Evolutionary conservation across 345 rosid species (phyloP), one percentile per base, ranked within the genome.

Genomic region (Kernera saxatilis): DNA sequence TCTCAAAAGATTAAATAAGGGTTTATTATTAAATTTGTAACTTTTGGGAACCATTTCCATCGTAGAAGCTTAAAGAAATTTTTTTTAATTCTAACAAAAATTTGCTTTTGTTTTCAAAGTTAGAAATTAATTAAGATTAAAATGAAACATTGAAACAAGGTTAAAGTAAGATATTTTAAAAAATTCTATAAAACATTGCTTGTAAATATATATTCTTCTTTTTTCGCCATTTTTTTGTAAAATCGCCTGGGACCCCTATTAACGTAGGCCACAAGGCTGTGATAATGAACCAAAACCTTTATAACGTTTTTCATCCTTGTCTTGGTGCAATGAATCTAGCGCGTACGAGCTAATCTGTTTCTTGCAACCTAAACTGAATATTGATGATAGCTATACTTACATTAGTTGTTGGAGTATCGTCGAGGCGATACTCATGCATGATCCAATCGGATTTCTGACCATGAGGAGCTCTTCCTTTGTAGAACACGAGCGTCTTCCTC

Each of bases 361-460:
- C 6, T 53, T 29, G 13, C 10, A 23, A 50, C 55, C 18, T 51
- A 51, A 9, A 51, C 25, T 14, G 11, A 51, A 51, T 27, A 51
- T 26, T 51, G 35, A 29, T 22, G 29, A 44, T 44, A 43, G n/a
- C 7, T 59, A 33, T 39, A 50, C 88, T 86, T 83, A 82, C 89
- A 74, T 62, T 78, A 36, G 23, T 10, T 30, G 17, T 11, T 29
- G 85, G 41, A 57, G 61, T 14, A 50, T 94, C 98, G n/a, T 94
- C 99, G 0, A 91, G 95, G 66, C 98, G 81, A 55, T 91, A 94
- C 56, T 94, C 99, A 58, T 94, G 99, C 99, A 94, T 94, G 77
- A 94, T 91, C 99, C 99, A 94, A 61, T 94, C 98, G 0, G 97
- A 91, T 81, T 94, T 94, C 72, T 89, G 92, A 5, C 99, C 99